Base-by-base conservation (phyloP, 2,329 filamentous ascomycete genomes). In the Xylogone sp. region DNA sequence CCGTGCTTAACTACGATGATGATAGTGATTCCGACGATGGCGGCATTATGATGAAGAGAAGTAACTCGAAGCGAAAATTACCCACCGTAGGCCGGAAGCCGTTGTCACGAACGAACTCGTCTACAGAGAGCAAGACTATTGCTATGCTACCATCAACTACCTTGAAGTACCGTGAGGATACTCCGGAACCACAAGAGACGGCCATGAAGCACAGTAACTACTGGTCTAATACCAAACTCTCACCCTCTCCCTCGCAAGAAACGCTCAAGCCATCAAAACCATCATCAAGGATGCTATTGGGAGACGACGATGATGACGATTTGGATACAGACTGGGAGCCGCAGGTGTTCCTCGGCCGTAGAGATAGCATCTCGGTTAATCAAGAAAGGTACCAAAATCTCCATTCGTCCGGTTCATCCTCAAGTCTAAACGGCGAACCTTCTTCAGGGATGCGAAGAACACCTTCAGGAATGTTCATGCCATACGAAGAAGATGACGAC, bases 381-480 rank as follows among this genome's bases (percentile, higher is more conserved):
- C 62, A 65, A 43, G 63, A 66, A 45, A 60, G 63, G 19, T 56
- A 63, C 22, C 53, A 58, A 24, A 53, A 44, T 42, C 54, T 64
- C 50, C 52, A 63, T 10, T 59, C 56, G 12, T 65, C 62, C 1
- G 53, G 52, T 10, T 79, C 21, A 69, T 74, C 42, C 68, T 67
- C 62, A 27, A 62, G 56, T 48, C 68, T 81, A n/a, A 68, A 65
- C n/a, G 73, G 72, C 19, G 77, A 81, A 53, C 64, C 62, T 42
- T 72, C 77, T 43, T 73, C 70, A 18, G 84, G 85, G 48, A 85
- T 95, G 75, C 83, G 86, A 56, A 80, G 91, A 59, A 95, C 90
- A 19, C 77, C 84, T 47, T 94, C 90, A 39, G 91, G 90, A 59
- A 95, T 96, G 89, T 87, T 96, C 62, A 92, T 95, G 87, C 89